These are phyloP conservation scores for Lasiodiplodia sp. DNA, from an alignment of 2,329 filamentous ascomycete species.

Conservation along the genomic window DNA sequence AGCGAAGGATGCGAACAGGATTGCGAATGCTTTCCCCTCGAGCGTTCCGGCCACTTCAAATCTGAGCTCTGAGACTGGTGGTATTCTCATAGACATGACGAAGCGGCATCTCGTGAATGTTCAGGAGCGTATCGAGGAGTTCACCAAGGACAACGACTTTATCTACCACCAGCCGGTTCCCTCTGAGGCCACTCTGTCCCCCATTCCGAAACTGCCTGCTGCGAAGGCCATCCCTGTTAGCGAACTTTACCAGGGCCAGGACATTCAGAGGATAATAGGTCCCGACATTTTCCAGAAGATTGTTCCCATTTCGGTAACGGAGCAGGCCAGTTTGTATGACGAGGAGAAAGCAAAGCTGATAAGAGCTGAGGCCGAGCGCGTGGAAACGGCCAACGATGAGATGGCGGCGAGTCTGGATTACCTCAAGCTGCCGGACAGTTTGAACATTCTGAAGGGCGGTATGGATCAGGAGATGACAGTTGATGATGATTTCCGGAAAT, in stretches of 20 bases:
- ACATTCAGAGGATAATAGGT: constrained; percentile 95
- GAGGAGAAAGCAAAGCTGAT: constrained; percentile 98
- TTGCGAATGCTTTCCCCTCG: constrained; percentile 80
- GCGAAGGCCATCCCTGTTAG: constrained; percentile 97
- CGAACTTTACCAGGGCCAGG: constrained; percentile 94
- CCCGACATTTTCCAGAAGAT: constrained; percentile 98
- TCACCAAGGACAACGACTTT: constrained; percentile 94
- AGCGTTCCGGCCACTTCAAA: constrained; percentile 83
- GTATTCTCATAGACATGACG: constrained; percentile 77
- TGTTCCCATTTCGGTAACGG: constrained; percentile 92
- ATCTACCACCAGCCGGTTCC: constrained; percentile 96
- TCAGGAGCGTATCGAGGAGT: constrained; percentile 78
- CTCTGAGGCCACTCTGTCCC: constrained; percentile 78
- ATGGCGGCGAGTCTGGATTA: constrained; percentile 97
- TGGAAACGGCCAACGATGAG: constrained; percentile 91
- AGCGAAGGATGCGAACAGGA: constrained; percentile 78
- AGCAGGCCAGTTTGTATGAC: constrained; percentile 95
- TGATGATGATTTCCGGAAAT: constrained; percentile 89
- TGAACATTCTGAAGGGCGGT: constrained; percentile 91
- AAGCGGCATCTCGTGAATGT: constrained; percentile 82
- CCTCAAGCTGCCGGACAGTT: constrained; percentile 83
- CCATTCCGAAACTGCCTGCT: constrained; percentile 89
- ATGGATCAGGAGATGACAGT: constrained; percentile 88
- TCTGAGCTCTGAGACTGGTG: constrained; percentile 78
- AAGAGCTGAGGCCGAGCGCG: constrained; percentile 89